Evolutionary conservation across 2,329 filamentous ascomycete genomes (phyloP).

Genomic region (Calonectria pseudoreteaudii): DNA sequence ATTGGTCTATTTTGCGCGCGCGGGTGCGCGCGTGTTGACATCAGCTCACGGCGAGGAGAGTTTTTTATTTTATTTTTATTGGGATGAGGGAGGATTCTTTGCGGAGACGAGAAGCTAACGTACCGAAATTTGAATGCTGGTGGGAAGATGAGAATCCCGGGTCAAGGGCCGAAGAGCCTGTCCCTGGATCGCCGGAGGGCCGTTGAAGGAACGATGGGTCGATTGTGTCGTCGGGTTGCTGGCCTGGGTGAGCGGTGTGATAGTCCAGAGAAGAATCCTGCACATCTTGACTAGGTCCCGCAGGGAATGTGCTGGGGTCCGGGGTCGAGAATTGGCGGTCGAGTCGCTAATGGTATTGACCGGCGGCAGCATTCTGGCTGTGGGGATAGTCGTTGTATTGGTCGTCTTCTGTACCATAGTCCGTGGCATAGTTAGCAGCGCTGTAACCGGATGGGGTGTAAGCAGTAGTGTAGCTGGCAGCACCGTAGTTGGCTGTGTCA

Average conservation of each 20-base stretch:
- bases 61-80: not conserved
- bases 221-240: not conserved
- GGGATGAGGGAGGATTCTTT: not conserved
- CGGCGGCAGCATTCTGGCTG: constrained; percentile 33
- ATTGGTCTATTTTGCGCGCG: constrained; percentile 6
- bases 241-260: not conserved
- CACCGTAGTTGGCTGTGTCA: too few relatives aligned
- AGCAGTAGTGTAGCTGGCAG: not conserved
- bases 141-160: not conserved
- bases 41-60: constrained; percentile 9
- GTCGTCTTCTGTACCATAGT: not conserved
- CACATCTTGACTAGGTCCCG: constrained; percentile 25
- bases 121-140: not conserved
- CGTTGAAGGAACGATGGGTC: not conserved
- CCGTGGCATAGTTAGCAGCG: too few relatives aligned
- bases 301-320: constrained; percentile 12
- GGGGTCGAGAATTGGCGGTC: constrained; percentile 26
- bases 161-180: not conserved
- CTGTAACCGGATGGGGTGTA: not conserved
- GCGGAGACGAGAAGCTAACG: not conserved
- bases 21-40: not conserved
- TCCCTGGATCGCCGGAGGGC: not conserved
- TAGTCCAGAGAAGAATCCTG: constrained; percentile 25
- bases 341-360: constrained; percentile 36
- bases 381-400: not conserved